These are phyloP conservation scores for Auricularia cornea DNA, from an alignment of 768 basidiomycete species.

Conservation along the genomic window DNA sequence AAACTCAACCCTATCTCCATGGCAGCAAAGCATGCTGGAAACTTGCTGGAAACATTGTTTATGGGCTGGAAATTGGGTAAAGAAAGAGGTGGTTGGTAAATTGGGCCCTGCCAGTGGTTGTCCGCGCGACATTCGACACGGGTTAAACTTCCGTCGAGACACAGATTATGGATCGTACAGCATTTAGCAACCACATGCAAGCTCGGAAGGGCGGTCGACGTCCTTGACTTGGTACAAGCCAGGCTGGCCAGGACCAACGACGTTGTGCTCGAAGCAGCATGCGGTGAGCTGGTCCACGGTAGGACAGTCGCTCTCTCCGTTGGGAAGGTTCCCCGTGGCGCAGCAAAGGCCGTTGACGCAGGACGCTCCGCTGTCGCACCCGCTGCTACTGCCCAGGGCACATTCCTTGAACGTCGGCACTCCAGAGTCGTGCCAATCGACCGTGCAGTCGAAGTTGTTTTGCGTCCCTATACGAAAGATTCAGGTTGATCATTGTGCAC, in stretches of 20 bases:
- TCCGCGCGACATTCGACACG: too few relatives aligned
- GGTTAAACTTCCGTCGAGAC: too few relatives aligned
- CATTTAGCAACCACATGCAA: neutral
- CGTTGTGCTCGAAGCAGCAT: neutral
- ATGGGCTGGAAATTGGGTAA: too few relatives aligned
- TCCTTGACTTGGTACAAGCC: neutral
- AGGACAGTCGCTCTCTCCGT: neutral
- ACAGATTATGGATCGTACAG: too few relatives aligned
- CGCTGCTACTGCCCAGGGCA: neutral
- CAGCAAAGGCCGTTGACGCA: neutral
- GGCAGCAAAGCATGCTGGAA: too few relatives aligned
- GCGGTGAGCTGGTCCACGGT: neutral
- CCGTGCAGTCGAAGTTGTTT: neutral
- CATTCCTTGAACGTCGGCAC: neutral
- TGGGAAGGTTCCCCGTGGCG: neutral
- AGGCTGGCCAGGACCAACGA: neutral
- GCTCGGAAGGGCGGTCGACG: neutral
- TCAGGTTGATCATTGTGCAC: neutral
- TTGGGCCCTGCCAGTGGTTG: too few relatives aligned
- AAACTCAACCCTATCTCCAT: too few relatives aligned
- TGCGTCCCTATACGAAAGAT: neutral
- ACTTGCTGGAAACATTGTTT: too few relatives aligned
- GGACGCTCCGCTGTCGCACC: neutral
- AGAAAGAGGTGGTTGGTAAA: too few relatives aligned
- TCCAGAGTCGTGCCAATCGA: neutral